Evolutionary conservation across 1,284 basidiomycete species (phyloP).

Genomic region (Cryptococcus floricola): DNA sequence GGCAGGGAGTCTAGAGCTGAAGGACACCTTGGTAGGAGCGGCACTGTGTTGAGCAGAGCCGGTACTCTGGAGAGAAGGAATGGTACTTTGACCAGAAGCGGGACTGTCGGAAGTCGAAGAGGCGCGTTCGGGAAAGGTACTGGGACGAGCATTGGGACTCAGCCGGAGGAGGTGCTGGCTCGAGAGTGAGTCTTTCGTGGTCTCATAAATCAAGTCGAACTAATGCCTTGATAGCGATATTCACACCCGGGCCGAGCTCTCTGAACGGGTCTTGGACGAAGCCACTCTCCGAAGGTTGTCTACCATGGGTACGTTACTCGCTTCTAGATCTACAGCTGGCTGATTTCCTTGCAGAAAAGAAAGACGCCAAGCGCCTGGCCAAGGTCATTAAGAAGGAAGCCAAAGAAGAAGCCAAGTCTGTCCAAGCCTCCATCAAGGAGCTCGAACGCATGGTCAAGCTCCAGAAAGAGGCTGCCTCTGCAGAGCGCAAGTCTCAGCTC

Average conservation of each 20-base stretch:
- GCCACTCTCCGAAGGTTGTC: conserved; percentile 32
- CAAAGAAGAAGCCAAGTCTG: conserved; percentile 41
- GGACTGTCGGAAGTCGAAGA: conserved; percentile 37
- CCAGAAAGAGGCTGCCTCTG: conserved; percentile 44
- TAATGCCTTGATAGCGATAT: conserved; percentile 32
- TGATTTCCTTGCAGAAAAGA: conserved; percentile 29
- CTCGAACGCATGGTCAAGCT: conserved; percentile 45
- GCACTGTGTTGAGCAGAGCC: conserved; percentile 28
- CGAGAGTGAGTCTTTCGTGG: conserved; percentile 33
- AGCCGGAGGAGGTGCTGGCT: conserved; percentile 45
- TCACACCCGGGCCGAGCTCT: conserved; percentile 40
- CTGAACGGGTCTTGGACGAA: conserved; percentile 39
- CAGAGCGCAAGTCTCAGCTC: conserved; percentile 48
- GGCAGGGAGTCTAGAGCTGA: conserved; percentile 18
- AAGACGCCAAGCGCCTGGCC: conserved; percentile 45
- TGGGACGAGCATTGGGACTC: conserved; percentile 42
- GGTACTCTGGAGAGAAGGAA: conserved; percentile 31
- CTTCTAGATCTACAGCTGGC: not conserved
- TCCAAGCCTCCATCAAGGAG: conserved; percentile 47
- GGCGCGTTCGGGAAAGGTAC: conserved; percentile 46
- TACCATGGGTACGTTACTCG: conserved; percentile 25
- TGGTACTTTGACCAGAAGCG: conserved; percentile 36
- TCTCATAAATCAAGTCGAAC: not conserved
- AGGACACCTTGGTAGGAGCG: conserved; percentile 22
- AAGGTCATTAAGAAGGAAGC: conserved; percentile 50